Conservation (phyloP, 2,329 filamentous ascomycete species). For the Diaporthe velutina region DNA sequence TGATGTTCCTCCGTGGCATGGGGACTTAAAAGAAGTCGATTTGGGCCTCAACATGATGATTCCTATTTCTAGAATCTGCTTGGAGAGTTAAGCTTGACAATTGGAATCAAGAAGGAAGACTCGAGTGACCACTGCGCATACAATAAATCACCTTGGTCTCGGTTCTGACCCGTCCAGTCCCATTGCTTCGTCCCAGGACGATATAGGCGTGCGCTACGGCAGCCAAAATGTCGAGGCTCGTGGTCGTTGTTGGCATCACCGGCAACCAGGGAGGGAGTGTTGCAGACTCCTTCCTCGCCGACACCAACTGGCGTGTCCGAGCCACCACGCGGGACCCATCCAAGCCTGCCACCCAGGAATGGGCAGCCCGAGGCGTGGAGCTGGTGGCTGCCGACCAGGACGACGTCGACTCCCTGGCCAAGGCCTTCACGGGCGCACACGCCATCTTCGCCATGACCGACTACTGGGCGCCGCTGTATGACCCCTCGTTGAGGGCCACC, state of each 20-base stretch:
- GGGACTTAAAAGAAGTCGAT: background rate
- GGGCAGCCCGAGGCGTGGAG: conserved; percentile 33
- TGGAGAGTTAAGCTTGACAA: background rate
- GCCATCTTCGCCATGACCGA: conserved; percentile 19
- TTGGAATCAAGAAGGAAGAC: background rate
- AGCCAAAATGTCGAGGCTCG: background rate
- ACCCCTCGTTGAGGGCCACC: background rate
- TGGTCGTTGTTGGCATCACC: background rate
- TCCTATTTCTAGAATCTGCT: background rate
- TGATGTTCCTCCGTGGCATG: background rate
- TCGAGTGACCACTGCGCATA: background rate
- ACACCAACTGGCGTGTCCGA: conserved; percentile 43
- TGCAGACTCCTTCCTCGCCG: background rate
- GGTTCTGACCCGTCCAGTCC: background rate
- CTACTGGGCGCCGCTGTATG: background rate
- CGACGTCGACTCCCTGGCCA: background rate
- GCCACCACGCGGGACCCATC: conserved; percentile 44
- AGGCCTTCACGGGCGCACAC: conserved; percentile 6
- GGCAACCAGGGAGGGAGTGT: background rate
- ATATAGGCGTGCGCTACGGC: background rate
- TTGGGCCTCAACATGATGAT: background rate
- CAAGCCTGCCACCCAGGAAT: conserved; percentile 40
- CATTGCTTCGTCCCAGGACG: background rate
- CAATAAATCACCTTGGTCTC: background rate
- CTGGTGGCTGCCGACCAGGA: conserved; percentile 15